Evolutionary conservation across 495 filamentous ascomycete genomes (phyloP), one percentile per base, ranked within the genome.

Genomic region (Pyronema domesticum): DNA sequence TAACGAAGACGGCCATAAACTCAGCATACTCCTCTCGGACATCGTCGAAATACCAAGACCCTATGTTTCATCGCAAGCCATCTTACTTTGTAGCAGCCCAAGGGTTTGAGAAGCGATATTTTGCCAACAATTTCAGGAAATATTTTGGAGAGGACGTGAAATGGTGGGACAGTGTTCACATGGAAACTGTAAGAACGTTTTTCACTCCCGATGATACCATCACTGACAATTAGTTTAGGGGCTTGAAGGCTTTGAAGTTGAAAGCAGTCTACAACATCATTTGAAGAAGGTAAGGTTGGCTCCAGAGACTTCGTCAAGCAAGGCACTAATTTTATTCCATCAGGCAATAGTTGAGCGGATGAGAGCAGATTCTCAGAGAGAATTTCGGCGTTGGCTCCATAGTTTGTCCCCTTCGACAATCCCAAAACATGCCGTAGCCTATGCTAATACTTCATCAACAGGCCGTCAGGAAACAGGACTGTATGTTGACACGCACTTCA

Each of bases 71-170:
- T 5, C 23, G 23, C 23, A 30, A 30, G 5, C 23, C 23, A 30
- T 30, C 23, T 30, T 30, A 30, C 23, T 51, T 51, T 37, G 19
- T 51, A 8, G 1, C 17, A 3, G 36, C 48, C 11, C 48, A 51
- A 13, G 48, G 48, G 11, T 51, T 51, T 37, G 51, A 53, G 37
- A 53, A 53, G 37, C 51, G 35, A 37, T 53, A 42, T 37, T 53
- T 53, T 33, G 35, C 13, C 9, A 8, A 43, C 6, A 40, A 53
- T 43, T 40, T 53, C 51, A 40, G 17, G 23, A 53, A 44, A 23
- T 53, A 53, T 23, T 53, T 53, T 53, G 51, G 51, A 19, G 35
- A 53, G 14, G 51, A 53, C 7, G 37, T 43, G 34, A 44, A 14
- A 14, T 53, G 51, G 35, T n/a, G n/a, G 15, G 37, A 44, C 7